Evolutionary conservation across 768 basidiomycete genomes (phyloP).

Genomic region (Leucosporidium creatinivorum): DNA sequence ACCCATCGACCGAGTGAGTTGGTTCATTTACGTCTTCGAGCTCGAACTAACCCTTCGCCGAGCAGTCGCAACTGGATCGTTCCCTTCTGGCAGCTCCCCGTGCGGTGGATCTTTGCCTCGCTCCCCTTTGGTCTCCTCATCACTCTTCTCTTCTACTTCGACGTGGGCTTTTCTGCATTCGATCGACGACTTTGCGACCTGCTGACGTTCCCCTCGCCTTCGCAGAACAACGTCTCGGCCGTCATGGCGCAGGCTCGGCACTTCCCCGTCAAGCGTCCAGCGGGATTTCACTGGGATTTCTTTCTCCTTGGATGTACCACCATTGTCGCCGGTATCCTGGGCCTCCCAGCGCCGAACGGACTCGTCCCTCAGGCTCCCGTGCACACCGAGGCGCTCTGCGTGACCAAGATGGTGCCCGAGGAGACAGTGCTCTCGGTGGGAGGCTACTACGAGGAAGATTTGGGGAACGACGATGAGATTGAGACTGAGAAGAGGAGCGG

Average conservation of each 20-base stretch:
- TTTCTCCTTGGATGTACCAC: constrained; percentile 85
- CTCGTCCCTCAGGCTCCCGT: constrained; percentile 65
- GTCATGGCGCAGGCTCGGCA: constrained; percentile 84
- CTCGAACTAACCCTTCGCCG: not conserved
- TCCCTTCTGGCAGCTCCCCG: constrained; percentile 76
- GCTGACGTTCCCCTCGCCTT: not conserved
- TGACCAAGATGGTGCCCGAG: constrained; percentile 21
- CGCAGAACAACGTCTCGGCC: constrained; percentile 54
- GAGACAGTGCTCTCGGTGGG: constrained; percentile 18
- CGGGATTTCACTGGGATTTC: constrained; percentile 62
- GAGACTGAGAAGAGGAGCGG: constrained; percentile 9
- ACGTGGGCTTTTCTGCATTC: constrained; percentile 39
- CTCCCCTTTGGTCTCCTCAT: constrained; percentile 80
- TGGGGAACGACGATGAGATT: constrained; percentile 9
- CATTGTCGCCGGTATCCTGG: constrained; percentile 73
- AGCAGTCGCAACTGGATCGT: constrained; percentile 70
- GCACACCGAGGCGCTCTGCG: constrained; percentile 69
- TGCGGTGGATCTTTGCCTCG: constrained; percentile 81
- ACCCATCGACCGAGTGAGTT: constrained; percentile 24
- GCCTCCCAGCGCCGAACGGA: constrained; percentile 69
- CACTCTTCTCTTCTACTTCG: constrained; percentile 90
- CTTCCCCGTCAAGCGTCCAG: constrained; percentile 83
- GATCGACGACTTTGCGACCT: not conserved
- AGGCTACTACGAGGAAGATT: constrained; percentile 31
- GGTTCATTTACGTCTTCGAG: not conserved